These are phyloP conservation scores for Colletotrichum sublineola DNA, from an alignment of 2,329 filamentous ascomycete genomes.

Conservation along the genomic window DNA sequence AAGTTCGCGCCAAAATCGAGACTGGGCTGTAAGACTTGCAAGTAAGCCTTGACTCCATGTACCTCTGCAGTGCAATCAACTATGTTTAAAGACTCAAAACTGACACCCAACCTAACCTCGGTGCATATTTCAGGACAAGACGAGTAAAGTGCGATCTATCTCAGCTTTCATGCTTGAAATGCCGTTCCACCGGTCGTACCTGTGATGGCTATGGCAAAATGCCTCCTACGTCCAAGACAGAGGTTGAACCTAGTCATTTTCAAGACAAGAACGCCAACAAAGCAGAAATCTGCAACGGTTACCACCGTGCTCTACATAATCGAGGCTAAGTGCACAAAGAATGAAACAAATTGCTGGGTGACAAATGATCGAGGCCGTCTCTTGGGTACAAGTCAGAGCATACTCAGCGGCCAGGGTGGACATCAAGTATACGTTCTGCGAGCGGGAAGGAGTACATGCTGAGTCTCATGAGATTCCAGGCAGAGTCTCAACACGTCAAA, in stretches of 20 bases:
- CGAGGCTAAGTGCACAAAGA: background rate
- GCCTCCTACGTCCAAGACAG: background rate
- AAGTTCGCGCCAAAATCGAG: constrained; percentile 56
- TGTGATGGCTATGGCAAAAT: constrained; percentile 52
- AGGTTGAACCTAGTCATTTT: background rate
- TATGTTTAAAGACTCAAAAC: background rate
- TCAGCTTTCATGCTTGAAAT: constrained; percentile 53
- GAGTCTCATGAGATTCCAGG: background rate
- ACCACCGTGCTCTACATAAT: constrained; percentile 1
- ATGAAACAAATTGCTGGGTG: background rate
- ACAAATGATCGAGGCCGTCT: background rate
- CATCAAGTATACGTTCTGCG: background rate
- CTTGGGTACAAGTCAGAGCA: background rate
- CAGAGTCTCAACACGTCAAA: too few species aligned
- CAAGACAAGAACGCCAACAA: background rate
- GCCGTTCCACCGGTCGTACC: constrained; percentile 53
- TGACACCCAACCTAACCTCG: background rate
- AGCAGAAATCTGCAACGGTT: background rate
- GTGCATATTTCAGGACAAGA: constrained; percentile 49
- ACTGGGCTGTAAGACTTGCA: constrained; percentile 57
- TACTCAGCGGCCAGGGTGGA: background rate
- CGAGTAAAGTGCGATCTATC: constrained; percentile 55
- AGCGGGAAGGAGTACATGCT: background rate
- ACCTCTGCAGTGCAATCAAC: background rate
- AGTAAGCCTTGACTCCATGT: constrained; percentile 49